Conservation (phyloP, 805 yeast species). For the Metschnikowia kunwiensis region DNA sequence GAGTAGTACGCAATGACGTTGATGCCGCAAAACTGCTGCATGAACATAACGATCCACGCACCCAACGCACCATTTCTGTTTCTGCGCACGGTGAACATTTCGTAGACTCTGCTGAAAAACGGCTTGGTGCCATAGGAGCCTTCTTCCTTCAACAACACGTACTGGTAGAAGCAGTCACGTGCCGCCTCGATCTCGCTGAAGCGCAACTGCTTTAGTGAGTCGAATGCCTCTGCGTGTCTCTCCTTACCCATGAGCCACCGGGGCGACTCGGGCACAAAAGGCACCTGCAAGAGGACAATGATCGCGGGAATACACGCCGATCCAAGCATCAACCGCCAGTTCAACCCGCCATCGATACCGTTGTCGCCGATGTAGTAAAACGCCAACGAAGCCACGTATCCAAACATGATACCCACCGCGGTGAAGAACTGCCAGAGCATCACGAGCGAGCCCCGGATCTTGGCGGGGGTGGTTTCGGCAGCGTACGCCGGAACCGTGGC, state of each 20-base stretch:
- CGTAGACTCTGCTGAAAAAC: conserved; percentile 45
- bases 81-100: conserved; percentile 69
- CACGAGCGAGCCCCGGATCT: conserved; percentile 63
- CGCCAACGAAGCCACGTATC: conserved; percentile 58
- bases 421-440: conserved; percentile 76
- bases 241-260: conserved; percentile 62
- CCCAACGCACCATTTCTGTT: conserved; percentile 81
- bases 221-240: conserved; percentile 47
- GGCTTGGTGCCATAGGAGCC: conserved; percentile 47
- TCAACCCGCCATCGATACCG: conserved; percentile 44
- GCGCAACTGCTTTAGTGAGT: conserved; percentile 47
- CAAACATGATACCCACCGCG: conserved; percentile 71
- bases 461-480: conserved; percentile 30
- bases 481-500: conserved; percentile 63
- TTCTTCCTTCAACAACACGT: conserved; percentile 59
- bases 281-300: conserved; percentile 47
- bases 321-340: conserved; percentile 69
- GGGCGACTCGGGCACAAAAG: conserved; percentile 65
- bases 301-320: conserved; percentile 56
- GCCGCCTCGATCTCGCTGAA: conserved; percentile 53
- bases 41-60: conserved; percentile 78
- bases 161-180: conserved; percentile 59
- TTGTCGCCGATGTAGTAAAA: conserved; percentile 51
- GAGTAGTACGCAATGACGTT: conserved; percentile 87
- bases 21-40: conserved; percentile 91